phyloP scores from a whole-genome alignment of 1,139 yeast species.

The Schwanniomyces etchellsii region DNA sequence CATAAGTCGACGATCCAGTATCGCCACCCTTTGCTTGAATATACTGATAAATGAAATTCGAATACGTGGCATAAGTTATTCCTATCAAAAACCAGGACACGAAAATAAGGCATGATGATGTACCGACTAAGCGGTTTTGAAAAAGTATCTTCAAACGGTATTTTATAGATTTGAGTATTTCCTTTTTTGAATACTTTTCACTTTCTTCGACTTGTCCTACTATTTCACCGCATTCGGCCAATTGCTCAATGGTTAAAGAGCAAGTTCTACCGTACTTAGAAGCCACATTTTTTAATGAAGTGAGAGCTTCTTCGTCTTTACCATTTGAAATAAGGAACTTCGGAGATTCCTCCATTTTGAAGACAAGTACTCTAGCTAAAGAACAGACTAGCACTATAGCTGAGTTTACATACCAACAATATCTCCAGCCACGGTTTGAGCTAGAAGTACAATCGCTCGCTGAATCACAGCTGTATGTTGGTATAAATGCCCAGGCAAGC shows the following conservation, averaged over 20 bases:
- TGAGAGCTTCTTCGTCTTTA: slow-evolving; percentile 47
- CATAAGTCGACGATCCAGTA: slow-evolving; percentile 19
- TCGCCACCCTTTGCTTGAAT: slow-evolving; percentile 20
- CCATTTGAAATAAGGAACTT: slow-evolving; percentile 49
- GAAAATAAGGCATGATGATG: slow-evolving; percentile 28
- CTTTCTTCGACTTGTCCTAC: slow-evolving; percentile 19
- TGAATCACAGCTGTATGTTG: slow-evolving; percentile 18
- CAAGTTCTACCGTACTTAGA: slow-evolving; percentile 35
- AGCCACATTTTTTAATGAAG: slow-evolving; percentile 31
- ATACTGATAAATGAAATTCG: not conserved
- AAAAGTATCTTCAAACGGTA: slow-evolving; percentile 24
- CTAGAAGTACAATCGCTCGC: slow-evolving; percentile 27
- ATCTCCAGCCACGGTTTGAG: slow-evolving; percentile 31
- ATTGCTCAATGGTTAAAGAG: slow-evolving; percentile 39
- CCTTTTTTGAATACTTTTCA: slow-evolving; percentile 12
- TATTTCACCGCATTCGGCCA: slow-evolving; percentile 41
- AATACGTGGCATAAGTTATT: not conserved
- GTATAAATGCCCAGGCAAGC: slow-evolving; percentile 29
- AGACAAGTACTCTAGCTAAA: slow-evolving; percentile 37
- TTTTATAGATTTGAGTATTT: slow-evolving; percentile 13
- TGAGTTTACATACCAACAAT: slow-evolving; percentile 34
- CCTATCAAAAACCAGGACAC: slow-evolving; percentile 7
- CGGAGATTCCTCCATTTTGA: slow-evolving; percentile 52
- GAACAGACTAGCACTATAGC: slow-evolving; percentile 48
- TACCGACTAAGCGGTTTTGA: slow-evolving; percentile 17